Evolutionary conservation across 768 basidiomycete species (phyloP).

Genomic region (Steccherinum ochraceum): DNA sequence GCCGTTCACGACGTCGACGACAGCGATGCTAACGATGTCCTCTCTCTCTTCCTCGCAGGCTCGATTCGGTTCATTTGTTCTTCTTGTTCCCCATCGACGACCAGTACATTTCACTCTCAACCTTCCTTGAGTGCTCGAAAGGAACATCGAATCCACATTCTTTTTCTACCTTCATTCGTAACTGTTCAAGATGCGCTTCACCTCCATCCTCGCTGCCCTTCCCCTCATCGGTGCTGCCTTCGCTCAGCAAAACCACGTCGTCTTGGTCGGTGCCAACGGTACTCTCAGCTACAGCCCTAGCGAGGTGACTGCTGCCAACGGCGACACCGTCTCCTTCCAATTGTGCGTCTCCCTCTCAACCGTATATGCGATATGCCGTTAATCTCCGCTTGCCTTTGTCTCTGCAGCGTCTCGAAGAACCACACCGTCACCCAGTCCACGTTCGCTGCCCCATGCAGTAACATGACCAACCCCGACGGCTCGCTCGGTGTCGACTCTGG

Average conservation of each 20-base stretch:
- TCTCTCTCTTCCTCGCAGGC: slow-evolving; percentile 12
- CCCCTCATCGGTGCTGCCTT: slow-evolving; percentile 42
- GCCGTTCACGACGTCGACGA: neutral
- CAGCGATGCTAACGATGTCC: slow-evolving; percentile 12
- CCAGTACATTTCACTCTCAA: neutral
- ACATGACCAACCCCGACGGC: slow-evolving; percentile 25
- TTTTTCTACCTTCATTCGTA: slow-evolving; percentile 3
- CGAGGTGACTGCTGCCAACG: slow-evolving; percentile 32
- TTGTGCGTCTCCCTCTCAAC: slow-evolving; percentile 33
- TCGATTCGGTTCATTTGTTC: slow-evolving; percentile 23
- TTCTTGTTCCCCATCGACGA: slow-evolving; percentile 4
- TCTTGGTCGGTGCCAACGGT: slow-evolving; percentile 23
- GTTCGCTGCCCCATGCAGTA: slow-evolving; percentile 46
- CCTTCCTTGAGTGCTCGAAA: neutral
- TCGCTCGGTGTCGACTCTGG: slow-evolving; percentile 43
- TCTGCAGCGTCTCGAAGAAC: slow-evolving; percentile 20
- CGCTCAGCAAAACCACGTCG: slow-evolving; percentile 19
- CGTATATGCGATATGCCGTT: neutral
- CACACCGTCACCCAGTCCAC: slow-evolving; percentile 59
- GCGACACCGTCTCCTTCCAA: slow-evolving; percentile 47
- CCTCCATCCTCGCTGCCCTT: slow-evolving; percentile 32
- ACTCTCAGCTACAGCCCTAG: slow-evolving; percentile 25
- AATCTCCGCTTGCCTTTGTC: neutral
- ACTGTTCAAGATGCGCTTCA: slow-evolving; percentile 44
- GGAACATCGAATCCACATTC: neutral